phyloP scores from a whole-genome alignment of 441 rosid species.

The Jatropha multifida region DNA sequence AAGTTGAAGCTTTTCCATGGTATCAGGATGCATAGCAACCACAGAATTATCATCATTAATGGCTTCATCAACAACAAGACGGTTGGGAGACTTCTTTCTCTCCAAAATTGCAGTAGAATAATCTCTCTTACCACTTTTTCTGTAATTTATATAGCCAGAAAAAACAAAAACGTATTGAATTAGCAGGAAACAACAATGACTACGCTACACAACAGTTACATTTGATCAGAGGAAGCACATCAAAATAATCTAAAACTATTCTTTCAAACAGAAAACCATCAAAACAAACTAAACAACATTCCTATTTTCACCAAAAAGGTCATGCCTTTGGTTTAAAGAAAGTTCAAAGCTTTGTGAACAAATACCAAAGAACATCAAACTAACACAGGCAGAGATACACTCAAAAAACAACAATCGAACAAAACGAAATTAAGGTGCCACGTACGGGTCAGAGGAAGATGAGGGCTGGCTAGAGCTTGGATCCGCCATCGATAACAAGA shows the following conservation, averaged over 20 bases:
- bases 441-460: slow-evolving; percentile 28
- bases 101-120: slow-evolving; percentile 40
- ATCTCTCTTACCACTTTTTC: slow-evolving; percentile 35
- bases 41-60: slow-evolving; percentile 40
- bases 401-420: background rate
- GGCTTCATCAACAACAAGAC: slow-evolving; percentile 44
- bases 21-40: slow-evolving; percentile 36
- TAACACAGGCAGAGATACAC: background rate
- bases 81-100: slow-evolving; percentile 40
- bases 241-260: background rate
- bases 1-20: slow-evolving; percentile 49
- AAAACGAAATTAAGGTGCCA: background rate
- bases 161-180: background rate
- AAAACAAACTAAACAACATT: background rate
- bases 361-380: background rate
- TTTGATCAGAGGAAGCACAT: background rate
- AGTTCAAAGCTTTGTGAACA: background rate
- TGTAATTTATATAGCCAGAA: background rate
- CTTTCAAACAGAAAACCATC: background rate
- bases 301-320: background rate
- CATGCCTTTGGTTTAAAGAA: background rate
- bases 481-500: slow-evolving; percentile 18
- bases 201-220: background rate
- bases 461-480: slow-evolving; percentile 17
- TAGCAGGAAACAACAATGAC: background rate